These are phyloP conservation scores for Pleurotus citrinopileatus DNA, from an alignment of 768 basidiomycete species.

Conservation along the genomic window DNA sequence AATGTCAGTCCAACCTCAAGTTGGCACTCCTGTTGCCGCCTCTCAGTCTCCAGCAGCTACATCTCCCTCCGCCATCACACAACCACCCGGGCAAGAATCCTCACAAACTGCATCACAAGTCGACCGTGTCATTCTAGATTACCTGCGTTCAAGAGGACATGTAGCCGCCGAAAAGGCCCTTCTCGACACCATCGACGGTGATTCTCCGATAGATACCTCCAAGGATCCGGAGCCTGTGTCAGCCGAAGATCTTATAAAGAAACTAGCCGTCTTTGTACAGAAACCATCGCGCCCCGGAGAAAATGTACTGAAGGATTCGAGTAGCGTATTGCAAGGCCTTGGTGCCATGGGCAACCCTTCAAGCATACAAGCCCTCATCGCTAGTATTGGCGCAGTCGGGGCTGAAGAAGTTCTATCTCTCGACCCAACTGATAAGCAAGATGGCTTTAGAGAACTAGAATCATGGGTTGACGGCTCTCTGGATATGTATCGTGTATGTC, in stretches of 20 bases:
- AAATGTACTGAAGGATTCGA: slow-evolving; percentile 66
- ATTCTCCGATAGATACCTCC: slow-evolving; percentile 41
- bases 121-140: slow-evolving; percentile 45
- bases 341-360: slow-evolving; percentile 65
- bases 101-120: slow-evolving; percentile 31
- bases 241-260: slow-evolving; percentile 51
- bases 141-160: slow-evolving; percentile 48
- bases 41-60: slow-evolving; percentile 46
- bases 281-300: slow-evolving; percentile 66
- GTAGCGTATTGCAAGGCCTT: slow-evolving; percentile 65
- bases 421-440: slow-evolving; percentile 83
- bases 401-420: slow-evolving; percentile 79
- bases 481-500: slow-evolving; percentile 83
- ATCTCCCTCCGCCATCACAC: slow-evolving; percentile 36
- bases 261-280: slow-evolving; percentile 64
- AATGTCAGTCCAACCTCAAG: slow-evolving; percentile 42
- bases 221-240: slow-evolving; percentile 38
- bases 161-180: slow-evolving; percentile 46
- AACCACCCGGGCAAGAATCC: slow-evolving; percentile 30
- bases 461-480: slow-evolving; percentile 88
- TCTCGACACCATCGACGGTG: slow-evolving; percentile 37
- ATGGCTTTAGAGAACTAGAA: slow-evolving; percentile 83
- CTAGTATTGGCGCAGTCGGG: slow-evolving; percentile 74
- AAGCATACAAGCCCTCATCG: slow-evolving; percentile 73
- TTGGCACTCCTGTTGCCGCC: slow-evolving; percentile 47